phyloP scores from a whole-genome alignment of 208 protist genomes.

The Trypanosoma melophagium region DNA sequence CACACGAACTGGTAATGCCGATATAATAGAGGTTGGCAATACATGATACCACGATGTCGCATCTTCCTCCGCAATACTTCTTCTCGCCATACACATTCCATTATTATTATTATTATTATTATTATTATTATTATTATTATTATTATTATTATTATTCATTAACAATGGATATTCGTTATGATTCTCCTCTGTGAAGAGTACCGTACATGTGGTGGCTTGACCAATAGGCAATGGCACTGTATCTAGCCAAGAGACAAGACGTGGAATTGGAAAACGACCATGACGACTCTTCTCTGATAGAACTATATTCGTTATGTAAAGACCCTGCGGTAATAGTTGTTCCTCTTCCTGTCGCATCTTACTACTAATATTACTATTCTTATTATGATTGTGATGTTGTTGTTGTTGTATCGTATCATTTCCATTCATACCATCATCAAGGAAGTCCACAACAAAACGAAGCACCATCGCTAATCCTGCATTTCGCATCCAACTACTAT shows the following conservation, averaged over 20 bases:
- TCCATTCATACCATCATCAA: constrained; percentile 17
- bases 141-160: background rate
- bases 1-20: background rate
- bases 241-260: constrained; percentile 22
- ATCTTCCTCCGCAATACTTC: constrained; percentile 1
- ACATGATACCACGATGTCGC: constrained; percentile 18
- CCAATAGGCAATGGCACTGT: constrained; percentile 26
- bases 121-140: background rate
- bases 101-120: background rate
- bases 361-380: background rate
- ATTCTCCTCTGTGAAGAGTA: constrained; percentile 14
- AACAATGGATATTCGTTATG: background rate
- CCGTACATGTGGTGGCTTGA: constrained; percentile 2
- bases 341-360: no score
- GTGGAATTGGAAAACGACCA: constrained; percentile 26
- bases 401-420: background rate
- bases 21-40: constrained; percentile 21
- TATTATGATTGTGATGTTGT: background rate
- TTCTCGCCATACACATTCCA: background rate
- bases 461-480: constrained; percentile 20
- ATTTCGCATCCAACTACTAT: constrained; percentile 16
- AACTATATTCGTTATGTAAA: constrained; percentile 9
- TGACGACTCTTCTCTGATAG: background rate
- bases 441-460: constrained; percentile 24
- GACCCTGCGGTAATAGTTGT: constrained; percentile 2